Evolutionary conservation across 768 basidiomycete genomes (phyloP).

Genomic region (Tulasnella sp.): DNA sequence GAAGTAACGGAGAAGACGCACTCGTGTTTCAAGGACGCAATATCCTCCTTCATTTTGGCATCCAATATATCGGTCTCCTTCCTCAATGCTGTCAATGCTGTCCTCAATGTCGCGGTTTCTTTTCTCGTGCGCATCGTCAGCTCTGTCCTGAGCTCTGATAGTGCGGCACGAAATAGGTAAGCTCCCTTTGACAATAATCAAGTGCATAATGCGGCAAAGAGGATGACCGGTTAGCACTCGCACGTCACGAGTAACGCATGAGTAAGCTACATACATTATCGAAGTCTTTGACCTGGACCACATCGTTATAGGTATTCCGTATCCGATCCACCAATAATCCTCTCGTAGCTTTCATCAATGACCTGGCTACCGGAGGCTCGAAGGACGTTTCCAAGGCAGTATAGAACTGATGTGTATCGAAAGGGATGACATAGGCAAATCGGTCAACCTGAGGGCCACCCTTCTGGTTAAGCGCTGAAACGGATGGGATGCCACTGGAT

Average conservation of each 20-base stretch:
- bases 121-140: constrained; percentile 72
- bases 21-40: constrained; percentile 87
- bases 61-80: constrained; percentile 78
- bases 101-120: constrained; percentile 72
- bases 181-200: constrained; percentile 54
- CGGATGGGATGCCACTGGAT: neutral
- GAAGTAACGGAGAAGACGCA: constrained; percentile 34
- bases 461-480: neutral
- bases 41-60: constrained; percentile 89
- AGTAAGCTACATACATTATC: constrained; percentile 51
- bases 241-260: neutral
- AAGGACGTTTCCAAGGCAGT: constrained; percentile 60
- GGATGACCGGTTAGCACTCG: constrained; percentile 1
- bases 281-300: constrained; percentile 62
- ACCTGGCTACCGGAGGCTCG: constrained; percentile 58
- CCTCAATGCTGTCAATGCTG: constrained; percentile 63
- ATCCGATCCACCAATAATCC: constrained; percentile 69
- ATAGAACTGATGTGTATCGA: constrained; percentile 75
- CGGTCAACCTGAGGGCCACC: neutral
- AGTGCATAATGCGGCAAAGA: constrained; percentile 6
- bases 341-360: constrained; percentile 74
- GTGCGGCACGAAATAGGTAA: constrained; percentile 86
- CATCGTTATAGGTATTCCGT: constrained; percentile 59
- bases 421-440: constrained; percentile 36
- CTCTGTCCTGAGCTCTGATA: constrained; percentile 83